phyloP scores from a whole-genome alignment of 768 basidiomycete genomes.

The Coprinopsis strossmayeri region DNA sequence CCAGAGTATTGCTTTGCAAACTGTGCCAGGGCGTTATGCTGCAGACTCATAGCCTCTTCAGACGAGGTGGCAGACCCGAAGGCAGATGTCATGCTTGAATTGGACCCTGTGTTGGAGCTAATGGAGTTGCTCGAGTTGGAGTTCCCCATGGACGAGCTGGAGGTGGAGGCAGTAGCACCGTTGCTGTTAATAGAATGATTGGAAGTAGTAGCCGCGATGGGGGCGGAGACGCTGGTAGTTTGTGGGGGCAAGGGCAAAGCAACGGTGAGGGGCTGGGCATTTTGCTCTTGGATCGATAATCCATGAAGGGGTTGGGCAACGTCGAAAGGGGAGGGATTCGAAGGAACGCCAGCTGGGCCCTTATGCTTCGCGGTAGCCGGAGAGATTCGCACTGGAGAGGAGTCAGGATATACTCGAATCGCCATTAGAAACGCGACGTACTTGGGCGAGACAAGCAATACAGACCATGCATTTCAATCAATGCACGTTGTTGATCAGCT shows the following conservation, averaged over 20 bases:
- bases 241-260: slow-evolving; percentile 38
- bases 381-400: slow-evolving; percentile 72
- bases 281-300: slow-evolving; percentile 26
- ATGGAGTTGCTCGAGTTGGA: slow-evolving; percentile 47
- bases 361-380: slow-evolving; percentile 88
- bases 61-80: slow-evolving; percentile 38
- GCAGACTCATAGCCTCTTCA: slow-evolving; percentile 47
- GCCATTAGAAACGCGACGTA: slow-evolving; percentile 31
- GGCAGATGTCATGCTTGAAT: slow-evolving; percentile 41
- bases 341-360: slow-evolving; percentile 1
- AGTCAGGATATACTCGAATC: slow-evolving; percentile 23
- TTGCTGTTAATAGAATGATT: slow-evolving; percentile 29
- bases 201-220: slow-evolving; percentile 48
- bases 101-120: slow-evolving; percentile 47
- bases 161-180: slow-evolving; percentile 34
- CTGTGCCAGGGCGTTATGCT: slow-evolving; percentile 39
- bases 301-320: slow-evolving; percentile 31
- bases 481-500: slow-evolving; percentile 80
- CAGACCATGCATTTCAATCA: slow-evolving; percentile 88
- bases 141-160: slow-evolving; percentile 43
- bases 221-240: slow-evolving; percentile 63
- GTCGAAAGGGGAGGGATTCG: slow-evolving; percentile 37
- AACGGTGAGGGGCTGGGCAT: slow-evolving; percentile 36
- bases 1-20: slow-evolving; percentile 43
- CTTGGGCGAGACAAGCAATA: slow-evolving; percentile 87